These are phyloP conservation scores for Sporisorium sorghi DNA, from an alignment of 1,284 basidiomycete species.

Conservation along the genomic window DNA sequence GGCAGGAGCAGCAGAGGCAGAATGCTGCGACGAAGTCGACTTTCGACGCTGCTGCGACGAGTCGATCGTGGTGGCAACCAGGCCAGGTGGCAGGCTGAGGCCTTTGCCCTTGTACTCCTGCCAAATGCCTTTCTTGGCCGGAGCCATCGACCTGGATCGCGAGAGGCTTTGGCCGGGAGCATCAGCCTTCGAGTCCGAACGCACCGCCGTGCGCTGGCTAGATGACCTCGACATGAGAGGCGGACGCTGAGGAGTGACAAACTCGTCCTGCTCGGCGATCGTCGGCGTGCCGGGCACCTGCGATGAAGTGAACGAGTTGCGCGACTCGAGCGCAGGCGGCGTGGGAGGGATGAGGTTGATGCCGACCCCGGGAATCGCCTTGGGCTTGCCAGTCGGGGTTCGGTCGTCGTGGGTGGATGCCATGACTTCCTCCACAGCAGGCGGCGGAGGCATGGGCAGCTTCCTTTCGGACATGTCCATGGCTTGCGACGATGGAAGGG, in stretches of 20 bases:
- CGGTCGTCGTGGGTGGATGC: slow-evolving; percentile 32
- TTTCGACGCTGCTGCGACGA: slow-evolving; percentile 43
- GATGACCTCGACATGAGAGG: slow-evolving; percentile 45
- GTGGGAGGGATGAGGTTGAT: slow-evolving; percentile 65
- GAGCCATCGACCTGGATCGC: slow-evolving; percentile 39
- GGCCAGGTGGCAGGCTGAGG: slow-evolving; percentile 56
- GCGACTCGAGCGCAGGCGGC: slow-evolving; percentile 54
- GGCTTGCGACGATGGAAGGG: slow-evolving; percentile 11
- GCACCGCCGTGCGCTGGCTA: slow-evolving; percentile 42
- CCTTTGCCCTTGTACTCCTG: slow-evolving; percentile 57
- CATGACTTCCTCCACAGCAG: slow-evolving; percentile 36
- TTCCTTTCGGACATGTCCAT: slow-evolving; percentile 31
- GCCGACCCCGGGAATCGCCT: slow-evolving; percentile 34
- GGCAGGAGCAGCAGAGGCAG: slow-evolving; percentile 10
- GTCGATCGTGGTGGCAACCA: slow-evolving; percentile 57
- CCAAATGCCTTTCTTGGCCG: slow-evolving; percentile 41
- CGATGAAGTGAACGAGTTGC: slow-evolving; percentile 39
- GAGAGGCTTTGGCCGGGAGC: slow-evolving; percentile 16
- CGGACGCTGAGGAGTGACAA: slow-evolving; percentile 23
- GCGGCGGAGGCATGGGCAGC: slow-evolving; percentile 57
- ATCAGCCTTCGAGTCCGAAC: slow-evolving; percentile 13
- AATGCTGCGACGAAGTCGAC: slow-evolving; percentile 17
- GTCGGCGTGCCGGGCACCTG: slow-evolving; percentile 39
- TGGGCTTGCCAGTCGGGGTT: slow-evolving; percentile 47
- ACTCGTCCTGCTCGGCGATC: slow-evolving; percentile 36